These are phyloP conservation scores for Calonectria leucothoes DNA, from an alignment of 2,329 filamentous ascomycete species.

Conservation along the genomic window DNA sequence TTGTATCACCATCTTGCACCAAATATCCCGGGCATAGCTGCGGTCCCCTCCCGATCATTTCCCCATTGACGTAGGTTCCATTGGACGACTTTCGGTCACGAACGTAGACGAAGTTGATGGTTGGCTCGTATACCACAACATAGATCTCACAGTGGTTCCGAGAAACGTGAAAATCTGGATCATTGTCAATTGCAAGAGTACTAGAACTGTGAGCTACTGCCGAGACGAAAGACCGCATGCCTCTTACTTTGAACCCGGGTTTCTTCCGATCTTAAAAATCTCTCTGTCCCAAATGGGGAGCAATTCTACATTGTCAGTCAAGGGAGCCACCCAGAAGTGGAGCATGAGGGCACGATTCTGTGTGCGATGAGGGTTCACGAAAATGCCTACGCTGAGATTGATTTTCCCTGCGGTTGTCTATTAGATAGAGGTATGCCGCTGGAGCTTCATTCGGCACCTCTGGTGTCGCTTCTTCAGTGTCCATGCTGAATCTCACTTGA, in stretches of 20 bases:
- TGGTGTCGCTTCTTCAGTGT: slow-evolving; percentile 17
- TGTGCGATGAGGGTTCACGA: slow-evolving; percentile 5
- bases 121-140: slow-evolving; percentile 61
- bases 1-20: slow-evolving; percentile 62
- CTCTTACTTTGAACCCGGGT: slow-evolving; percentile 48
- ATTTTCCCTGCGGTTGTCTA: slow-evolving; percentile 38
- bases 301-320: slow-evolving; percentile 35
- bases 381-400: slow-evolving; percentile 40
- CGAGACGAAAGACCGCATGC: neutral
- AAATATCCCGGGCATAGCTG: slow-evolving; percentile 57
- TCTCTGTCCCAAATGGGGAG: slow-evolving; percentile 45
- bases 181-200: slow-evolving; percentile 52
- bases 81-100: slow-evolving; percentile 66
- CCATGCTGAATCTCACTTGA: slow-evolving; percentile 30
- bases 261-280: slow-evolving; percentile 51
- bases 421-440: slow-evolving; percentile 40
- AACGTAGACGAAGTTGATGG: slow-evolving; percentile 61
- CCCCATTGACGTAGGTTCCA: slow-evolving; percentile 64
- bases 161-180: slow-evolving; percentile 56
- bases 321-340: slow-evolving; percentile 19
- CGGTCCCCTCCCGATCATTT: slow-evolving; percentile 54
- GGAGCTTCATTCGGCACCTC: slow-evolving; percentile 27
- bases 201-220: slow-evolving; percentile 38
- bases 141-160: slow-evolving; percentile 68
- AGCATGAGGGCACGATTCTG: slow-evolving; percentile 8